Evolutionary conservation across 2,329 filamentous ascomycete species (phyloP).

Genomic region (Aplosporella prunicola): DNA sequence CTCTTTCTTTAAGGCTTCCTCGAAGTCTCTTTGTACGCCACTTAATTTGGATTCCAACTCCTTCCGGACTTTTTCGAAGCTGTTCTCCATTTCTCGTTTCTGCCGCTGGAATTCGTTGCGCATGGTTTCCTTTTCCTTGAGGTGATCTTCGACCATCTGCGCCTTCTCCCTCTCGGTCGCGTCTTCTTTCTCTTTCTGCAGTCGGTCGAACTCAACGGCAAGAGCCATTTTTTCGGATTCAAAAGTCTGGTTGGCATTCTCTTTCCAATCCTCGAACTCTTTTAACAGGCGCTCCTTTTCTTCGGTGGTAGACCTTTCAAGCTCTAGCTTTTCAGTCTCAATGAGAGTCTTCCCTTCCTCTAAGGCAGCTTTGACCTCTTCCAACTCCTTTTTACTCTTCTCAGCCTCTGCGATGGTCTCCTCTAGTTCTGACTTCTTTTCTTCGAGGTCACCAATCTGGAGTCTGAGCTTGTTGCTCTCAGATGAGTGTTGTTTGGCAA

Average conservation of each 20-base stretch:
- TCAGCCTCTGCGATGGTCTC: conserved; percentile 37
- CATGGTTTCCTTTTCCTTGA: conserved; percentile 27
- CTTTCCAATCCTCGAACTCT: conserved; percentile 35
- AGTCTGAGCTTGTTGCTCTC: conserved; percentile 43
- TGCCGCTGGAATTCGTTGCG: conserved; percentile 24
- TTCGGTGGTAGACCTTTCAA: conserved; percentile 32
- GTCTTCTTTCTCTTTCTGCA: conserved; percentile 18
- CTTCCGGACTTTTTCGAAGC: conserved; percentile 31
- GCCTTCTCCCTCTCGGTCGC: conserved; percentile 40
- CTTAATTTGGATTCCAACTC: conserved; percentile 34
- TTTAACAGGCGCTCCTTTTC: conserved; percentile 24
- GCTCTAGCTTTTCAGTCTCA: conserved; percentile 33
- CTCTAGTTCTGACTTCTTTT: conserved; percentile 43
- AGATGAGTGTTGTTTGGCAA: conserved; percentile 40
- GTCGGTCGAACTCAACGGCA: conserved; percentile 27
- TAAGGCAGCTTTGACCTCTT: conserved; percentile 22
- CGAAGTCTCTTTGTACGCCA: conserved; percentile 33
- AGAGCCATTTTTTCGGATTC: conserved; percentile 31
- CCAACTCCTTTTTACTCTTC: conserved; percentile 32
- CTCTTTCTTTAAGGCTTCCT: conserved; percentile 37
- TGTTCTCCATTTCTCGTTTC: conserved; percentile 33
- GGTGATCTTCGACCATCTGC: conserved; percentile 29
- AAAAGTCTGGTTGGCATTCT: conserved; percentile 25
- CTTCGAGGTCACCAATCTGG: conserved; percentile 43
- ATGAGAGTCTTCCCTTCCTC: conserved; percentile 30